phyloP scores from a whole-genome alignment of 78 protist genomes.

The Dictyostelium brefeldianum region DNA sequence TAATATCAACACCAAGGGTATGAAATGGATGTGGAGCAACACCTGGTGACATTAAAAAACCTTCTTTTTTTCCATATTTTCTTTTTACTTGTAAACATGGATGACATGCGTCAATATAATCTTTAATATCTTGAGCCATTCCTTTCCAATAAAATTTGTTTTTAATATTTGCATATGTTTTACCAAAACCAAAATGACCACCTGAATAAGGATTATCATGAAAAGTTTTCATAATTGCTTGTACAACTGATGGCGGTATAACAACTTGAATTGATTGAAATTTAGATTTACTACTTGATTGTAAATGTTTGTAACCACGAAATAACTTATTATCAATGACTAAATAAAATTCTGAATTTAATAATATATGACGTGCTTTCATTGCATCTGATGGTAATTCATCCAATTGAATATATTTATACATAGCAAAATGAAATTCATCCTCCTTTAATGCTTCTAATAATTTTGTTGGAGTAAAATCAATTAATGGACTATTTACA shows the following conservation, averaged over 20 bases:
- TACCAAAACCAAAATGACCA: neutral
- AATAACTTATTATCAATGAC: neutral
- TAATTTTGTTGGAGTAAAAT: neutral
- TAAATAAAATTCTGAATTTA: neutral
- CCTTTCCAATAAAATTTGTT: neutral
- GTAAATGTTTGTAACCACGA: neutral
- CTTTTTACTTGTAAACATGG: neutral
- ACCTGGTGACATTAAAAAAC: neutral
- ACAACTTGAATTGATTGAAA: neutral
- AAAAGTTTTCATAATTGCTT: neutral
- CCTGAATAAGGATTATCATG: neutral
- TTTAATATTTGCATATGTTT: neutral
- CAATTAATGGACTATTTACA: neutral
- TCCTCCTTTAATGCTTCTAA: neutral
- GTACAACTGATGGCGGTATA: neutral
- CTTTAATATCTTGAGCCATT: neutral
- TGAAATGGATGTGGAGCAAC: neutral
- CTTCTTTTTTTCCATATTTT: neutral
- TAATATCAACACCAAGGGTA: neutral
- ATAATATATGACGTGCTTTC: neutral
- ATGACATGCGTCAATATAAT: neutral
- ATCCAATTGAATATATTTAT: neutral
- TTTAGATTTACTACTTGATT: neutral
- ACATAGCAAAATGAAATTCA: neutral
- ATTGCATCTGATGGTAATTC: neutral